Base-by-base conservation (phyloP, 805 yeast genomes). In the Monosporozyma aerobia region DNA sequence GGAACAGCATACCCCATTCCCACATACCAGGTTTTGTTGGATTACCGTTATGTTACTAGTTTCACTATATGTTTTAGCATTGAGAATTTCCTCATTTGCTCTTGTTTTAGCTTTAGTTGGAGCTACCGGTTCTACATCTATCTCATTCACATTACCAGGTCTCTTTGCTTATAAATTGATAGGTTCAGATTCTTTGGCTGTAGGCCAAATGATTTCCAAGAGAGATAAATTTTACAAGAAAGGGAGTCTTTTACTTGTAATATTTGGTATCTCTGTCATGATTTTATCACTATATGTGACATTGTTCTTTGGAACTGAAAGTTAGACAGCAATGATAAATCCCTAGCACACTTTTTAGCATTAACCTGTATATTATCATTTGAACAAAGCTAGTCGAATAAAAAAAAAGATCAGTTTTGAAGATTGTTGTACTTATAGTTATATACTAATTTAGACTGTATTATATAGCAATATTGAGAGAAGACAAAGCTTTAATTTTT, bases 41-140 rank as follows among this genome's bases (percentile, higher is more conserved):
- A 53, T 82, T 75, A 44, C 87, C 78, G 43, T 74, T 74, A 49
- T 51, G 1, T 47, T 63, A 5, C 53, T 90, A 49, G 40, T 76
- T 0, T 61, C 74, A 5, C 80, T 89, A 47, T 89, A 85, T 63
- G 51, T 72, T 0, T 72, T 85, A 9, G 94, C 97, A 0, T 69
- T 83, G 37, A 67, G 80, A 3, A 83, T 90, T 32, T 72, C 72
- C 13, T 87, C 96, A 0, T 79, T 90, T 59, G 95, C 92, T 29
- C 78, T 83, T 47, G 90, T 90, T 13, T 72, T 90, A 58, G 90
- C 96, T 1, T 73, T 90, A 57, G 96, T 90, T 3, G 97, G 97
- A 2, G 87, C 96, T 1, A 89, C 96, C 0, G 97, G 97, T 0
- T 87, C 96, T 0, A 90, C 97, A 0, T 80, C 95, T 5, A 89